phyloP scores from a whole-genome alignment of 2,329 filamentous ascomycete genomes.

The Juglanconis juglandina region DNA sequence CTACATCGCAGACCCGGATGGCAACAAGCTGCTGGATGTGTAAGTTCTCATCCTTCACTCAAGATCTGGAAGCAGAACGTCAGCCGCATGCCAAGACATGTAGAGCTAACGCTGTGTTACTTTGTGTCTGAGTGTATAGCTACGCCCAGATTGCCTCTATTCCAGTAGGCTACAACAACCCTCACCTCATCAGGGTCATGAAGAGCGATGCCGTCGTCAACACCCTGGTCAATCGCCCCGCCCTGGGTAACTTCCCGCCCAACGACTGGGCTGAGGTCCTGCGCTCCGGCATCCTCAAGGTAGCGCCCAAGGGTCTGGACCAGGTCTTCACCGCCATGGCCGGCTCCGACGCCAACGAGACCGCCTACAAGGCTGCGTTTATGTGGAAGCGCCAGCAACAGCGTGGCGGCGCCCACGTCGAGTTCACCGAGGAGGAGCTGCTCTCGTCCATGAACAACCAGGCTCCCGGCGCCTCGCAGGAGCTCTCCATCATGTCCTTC shows the following conservation, averaged over 20 bases:
- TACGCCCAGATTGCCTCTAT: slow-evolving; percentile 94
- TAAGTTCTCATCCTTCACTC: slow-evolving; percentile 35
- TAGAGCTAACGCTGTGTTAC: slow-evolving; percentile 4
- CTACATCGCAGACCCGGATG: slow-evolving; percentile 72
- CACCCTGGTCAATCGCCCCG: slow-evolving; percentile 82
- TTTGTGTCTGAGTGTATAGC: slow-evolving; percentile 33
- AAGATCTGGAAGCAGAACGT: not conserved
- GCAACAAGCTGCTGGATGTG: slow-evolving; percentile 70
- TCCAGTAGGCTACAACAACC: slow-evolving; percentile 90
- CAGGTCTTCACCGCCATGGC: slow-evolving; percentile 90
- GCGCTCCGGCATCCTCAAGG: slow-evolving; percentile 74
- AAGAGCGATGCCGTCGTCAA: slow-evolving; percentile 74
- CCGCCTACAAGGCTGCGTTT: slow-evolving; percentile 92
- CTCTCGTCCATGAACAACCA: slow-evolving; percentile 75
- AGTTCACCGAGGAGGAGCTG: slow-evolving; percentile 77
- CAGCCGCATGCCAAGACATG: not conserved
- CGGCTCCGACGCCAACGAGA: slow-evolving; percentile 90
- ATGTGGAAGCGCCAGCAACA: slow-evolving; percentile 83
- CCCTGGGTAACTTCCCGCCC: slow-evolving; percentile 85
- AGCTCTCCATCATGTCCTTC: slow-evolving; percentile 83
- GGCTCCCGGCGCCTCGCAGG: slow-evolving; percentile 67
- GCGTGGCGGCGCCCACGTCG: slow-evolving; percentile 71
- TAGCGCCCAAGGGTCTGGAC: slow-evolving; percentile 77
- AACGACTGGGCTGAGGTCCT: slow-evolving; percentile 79
- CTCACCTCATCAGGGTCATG: slow-evolving; percentile 65